Conservation (phyloP, 164 flowering plant species). For the Kalanchoe fedtschenkoi region DNA sequence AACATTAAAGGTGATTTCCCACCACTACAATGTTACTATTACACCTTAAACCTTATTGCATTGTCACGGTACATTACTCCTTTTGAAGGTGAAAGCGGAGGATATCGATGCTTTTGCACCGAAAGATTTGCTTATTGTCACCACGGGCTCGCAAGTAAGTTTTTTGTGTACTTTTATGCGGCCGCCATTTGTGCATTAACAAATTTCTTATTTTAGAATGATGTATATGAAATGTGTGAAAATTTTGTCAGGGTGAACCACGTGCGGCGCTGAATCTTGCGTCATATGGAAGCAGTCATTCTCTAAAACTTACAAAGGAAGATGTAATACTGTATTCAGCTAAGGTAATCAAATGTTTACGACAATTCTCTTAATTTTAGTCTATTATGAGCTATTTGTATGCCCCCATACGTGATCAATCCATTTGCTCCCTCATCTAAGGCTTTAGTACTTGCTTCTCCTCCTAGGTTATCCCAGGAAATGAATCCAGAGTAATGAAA, state of each 20-base stretch:
- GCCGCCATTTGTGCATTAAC: neutral
- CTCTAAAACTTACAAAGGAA: conserved; percentile 79
- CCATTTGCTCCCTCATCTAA: neutral
- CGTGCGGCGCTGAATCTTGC: conserved; percentile 99
- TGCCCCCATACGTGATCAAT: neutral
- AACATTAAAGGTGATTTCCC: neutral
- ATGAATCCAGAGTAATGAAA: conserved; percentile 92
- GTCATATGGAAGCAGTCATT: conserved; percentile 87
- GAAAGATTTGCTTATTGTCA: conserved; percentile 86
- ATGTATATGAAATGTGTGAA: conserved; percentile 20
- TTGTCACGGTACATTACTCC: neutral
- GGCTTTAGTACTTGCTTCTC: neutral
- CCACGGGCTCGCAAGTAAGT: conserved; percentile 98
- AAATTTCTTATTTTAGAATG: neutral
- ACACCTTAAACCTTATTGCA: neutral
- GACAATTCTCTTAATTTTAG: neutral
- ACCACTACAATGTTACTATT: neutral
- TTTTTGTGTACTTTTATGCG: conserved; percentile 4
- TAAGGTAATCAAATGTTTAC: conserved; percentile 42
- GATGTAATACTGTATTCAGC: conserved; percentile 93
- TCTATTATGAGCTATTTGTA: neutral
- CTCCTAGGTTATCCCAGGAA: conserved; percentile 89
- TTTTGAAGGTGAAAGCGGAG: conserved; percentile 78
- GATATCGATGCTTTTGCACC: conserved; percentile 95
- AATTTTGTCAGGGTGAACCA: conserved; percentile 85